phyloP scores from a whole-genome alignment of 139 green algal species.

The Yamagishiella unicocca region DNA sequence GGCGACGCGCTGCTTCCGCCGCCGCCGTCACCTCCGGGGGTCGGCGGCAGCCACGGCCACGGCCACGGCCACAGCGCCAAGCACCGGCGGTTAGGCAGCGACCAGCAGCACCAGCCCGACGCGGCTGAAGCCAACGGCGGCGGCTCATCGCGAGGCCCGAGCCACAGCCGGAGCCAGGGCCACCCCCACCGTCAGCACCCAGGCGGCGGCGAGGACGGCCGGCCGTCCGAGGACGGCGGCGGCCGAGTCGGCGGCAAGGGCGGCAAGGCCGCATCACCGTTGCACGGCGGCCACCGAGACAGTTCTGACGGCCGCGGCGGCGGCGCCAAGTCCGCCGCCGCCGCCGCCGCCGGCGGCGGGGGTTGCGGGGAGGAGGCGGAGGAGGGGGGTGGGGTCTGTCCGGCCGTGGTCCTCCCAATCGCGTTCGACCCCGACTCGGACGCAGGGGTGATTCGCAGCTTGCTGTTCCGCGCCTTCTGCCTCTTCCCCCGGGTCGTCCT shows the following conservation, averaged over 20 bases:
- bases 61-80: background rate
- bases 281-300: background rate
- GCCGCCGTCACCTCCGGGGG: too few species aligned
- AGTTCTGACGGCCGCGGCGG: background rate
- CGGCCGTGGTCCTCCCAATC: background rate
- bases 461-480: constrained; percentile 23
- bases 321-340: background rate
- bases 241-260: background rate
- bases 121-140: constrained; percentile 18
- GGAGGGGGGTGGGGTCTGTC: background rate
- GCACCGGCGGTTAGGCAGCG: background rate
- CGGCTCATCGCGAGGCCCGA: background rate
- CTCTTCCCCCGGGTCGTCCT: constrained; percentile 60
- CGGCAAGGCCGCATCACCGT: background rate
- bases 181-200: background rate
- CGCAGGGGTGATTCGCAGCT: background rate
- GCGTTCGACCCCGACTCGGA: constrained; percentile 7
- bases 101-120: background rate
- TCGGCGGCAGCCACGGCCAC: background rate
- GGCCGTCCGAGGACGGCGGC: background rate
- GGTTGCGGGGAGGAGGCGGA: background rate
- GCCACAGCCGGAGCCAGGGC: background rate
- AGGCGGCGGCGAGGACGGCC: too few species aligned
- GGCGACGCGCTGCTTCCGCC: background rate
- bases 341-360: background rate